These are phyloP conservation scores for Gaertneriomyces semiglobifer DNA, from an alignment of 192 early-diverging fungal species.

Conservation along the genomic window DNA sequence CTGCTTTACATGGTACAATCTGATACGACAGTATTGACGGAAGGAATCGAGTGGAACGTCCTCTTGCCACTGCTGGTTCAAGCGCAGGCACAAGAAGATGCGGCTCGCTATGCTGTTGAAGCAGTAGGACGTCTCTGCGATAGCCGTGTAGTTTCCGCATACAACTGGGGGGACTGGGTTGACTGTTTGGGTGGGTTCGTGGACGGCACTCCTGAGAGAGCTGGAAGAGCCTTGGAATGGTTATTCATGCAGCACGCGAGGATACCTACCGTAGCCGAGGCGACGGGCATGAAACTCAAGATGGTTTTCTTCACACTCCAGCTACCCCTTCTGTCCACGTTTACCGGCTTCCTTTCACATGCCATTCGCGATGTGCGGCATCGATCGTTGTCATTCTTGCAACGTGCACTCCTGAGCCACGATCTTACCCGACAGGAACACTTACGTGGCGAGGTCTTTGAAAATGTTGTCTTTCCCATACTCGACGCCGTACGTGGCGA, in stretches of 20 bases:
- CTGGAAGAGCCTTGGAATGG: conserved; percentile 64
- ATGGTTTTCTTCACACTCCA: conserved; percentile 72
- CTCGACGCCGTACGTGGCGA: conserved; percentile 73
- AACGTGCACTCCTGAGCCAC: conserved; percentile 67
- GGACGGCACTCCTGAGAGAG: conserved; percentile 42
- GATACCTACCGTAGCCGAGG: conserved; percentile 48
- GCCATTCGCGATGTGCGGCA: conserved; percentile 77
- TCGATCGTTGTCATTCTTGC: conserved; percentile 74
- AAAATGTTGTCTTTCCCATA: conserved; percentile 83
- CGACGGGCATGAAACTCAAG: conserved; percentile 35
- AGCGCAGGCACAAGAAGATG: conserved; percentile 57
- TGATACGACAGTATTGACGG: conserved; percentile 39
- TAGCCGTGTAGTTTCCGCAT: conserved; percentile 36
- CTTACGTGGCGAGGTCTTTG: conserved; percentile 55
- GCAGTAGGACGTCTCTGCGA: conserved; percentile 56
- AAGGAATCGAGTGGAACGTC: conserved; percentile 44
- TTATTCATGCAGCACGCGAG: conserved; percentile 59
- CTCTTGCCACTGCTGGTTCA: conserved; percentile 54
- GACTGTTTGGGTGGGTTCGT: conserved; percentile 66
- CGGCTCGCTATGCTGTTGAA: conserved; percentile 64
- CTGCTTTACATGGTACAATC: conserved; percentile 62
- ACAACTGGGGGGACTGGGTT: conserved; percentile 73
- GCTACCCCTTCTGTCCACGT: conserved; percentile 70
- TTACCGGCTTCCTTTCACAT: conserved; percentile 72
- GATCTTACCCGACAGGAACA: conserved; percentile 38